Base-by-base conservation (phyloP, 1,139 yeast species). In the Petasospora fabianii region DNA sequence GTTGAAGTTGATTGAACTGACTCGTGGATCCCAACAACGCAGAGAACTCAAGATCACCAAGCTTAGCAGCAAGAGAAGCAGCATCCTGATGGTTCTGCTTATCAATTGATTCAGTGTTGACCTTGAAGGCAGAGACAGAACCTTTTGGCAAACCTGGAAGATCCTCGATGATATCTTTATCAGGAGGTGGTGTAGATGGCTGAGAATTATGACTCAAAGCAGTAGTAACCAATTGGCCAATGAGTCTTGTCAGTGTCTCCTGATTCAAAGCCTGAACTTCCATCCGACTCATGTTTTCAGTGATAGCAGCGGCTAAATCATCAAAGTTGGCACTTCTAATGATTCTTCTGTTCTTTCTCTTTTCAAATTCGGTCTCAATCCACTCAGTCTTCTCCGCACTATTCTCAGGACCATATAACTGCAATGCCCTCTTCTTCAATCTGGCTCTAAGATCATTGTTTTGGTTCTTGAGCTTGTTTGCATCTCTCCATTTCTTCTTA, bases 401-500 rank as follows among this genome's bases (percentile, higher is more conserved):
- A 8, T 80, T 69, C 6, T 72, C 79, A 3, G 64, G 68, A 1
- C 96, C 95, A 62, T 78, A 88, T 48, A 83, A 64, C 15, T 64
- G 62, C 31, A 67, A 68, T 0, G 97, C 97, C 33, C 92, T 68
- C 49, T 80, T 81, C 46, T 75, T 71, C 20, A 92, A 83, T 39
- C 97, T 68, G 1, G 85, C 77, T 38, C 95, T 71, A 43, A 90
- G 65, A 58, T 90, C 97, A 52, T 85, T 84, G 58, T 87, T 96
- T 62, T 86, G 82, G 58, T 90, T 90, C 48, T 94, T 71, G 47
- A 83, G 84, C 13, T 76, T 74, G 58, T 90, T 88, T 27, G 78
- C 81, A 46, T 80, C 92, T 56, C 97, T 75, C 97, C 97, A 92
- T 51, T 79, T 77, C 64, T 88, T 82, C 64, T 92, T 92, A 28